Conservation (phyloP, 176 grass and related monocot genomes). For the Carex cristatella region DNA sequence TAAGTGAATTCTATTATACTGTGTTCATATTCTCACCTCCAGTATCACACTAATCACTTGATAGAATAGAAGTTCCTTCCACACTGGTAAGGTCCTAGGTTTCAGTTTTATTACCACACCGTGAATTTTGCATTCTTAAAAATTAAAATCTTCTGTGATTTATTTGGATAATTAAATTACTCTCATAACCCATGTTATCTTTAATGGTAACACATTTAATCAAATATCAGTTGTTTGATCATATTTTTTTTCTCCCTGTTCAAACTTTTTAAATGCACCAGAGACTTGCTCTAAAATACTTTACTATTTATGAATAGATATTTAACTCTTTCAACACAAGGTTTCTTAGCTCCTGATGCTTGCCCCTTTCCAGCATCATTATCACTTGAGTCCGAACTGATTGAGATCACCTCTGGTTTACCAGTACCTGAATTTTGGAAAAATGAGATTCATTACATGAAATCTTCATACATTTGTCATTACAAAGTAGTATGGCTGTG, state of each 20-base stretch:
- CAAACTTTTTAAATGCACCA: no score
- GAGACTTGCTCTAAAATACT: not conserved
- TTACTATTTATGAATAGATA: not conserved
- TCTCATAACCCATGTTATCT: no score
- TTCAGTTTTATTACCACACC: not conserved
- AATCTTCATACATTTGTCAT: not conserved
- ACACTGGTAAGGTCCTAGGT: not conserved
- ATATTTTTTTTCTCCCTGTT: no score
- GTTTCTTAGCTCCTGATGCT: not conserved
- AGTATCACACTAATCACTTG: not conserved
- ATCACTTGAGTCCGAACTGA: not conserved
- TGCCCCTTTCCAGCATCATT: not conserved
- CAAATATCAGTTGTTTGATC: no score
- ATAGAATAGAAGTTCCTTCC: no score
- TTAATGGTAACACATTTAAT: no score
- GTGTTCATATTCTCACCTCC: not conserved
- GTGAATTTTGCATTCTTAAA: no score
- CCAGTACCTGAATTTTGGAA: not conserved
- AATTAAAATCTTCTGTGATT: no score
- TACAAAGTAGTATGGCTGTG: not conserved
- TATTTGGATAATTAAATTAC: no score
- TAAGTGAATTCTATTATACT: not conserved
- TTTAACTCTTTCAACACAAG: not conserved
- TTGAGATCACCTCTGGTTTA: not conserved
- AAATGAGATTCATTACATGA: not conserved